Evolutionary conservation across 768 basidiomycete species (phyloP).

Genomic region (Russula foetens): DNA sequence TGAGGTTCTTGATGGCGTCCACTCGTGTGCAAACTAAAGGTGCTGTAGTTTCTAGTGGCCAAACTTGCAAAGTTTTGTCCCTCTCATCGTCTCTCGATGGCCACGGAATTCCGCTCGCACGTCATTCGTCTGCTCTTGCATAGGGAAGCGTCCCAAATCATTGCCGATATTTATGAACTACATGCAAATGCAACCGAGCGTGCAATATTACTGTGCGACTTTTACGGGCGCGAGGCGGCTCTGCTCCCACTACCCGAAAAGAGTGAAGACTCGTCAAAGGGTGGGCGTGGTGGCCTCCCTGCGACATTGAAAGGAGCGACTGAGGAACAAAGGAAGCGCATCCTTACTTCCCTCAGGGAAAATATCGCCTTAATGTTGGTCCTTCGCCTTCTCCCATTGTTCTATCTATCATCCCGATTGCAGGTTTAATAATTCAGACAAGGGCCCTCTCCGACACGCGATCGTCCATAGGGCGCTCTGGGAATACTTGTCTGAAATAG

Average conservation of each 20-base stretch:
- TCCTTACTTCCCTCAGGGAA: slow-evolving; percentile 62
- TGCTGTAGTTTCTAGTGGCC: slow-evolving; percentile 60
- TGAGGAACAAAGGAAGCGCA: slow-evolving; percentile 54
- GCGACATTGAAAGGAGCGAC: slow-evolving; percentile 61
- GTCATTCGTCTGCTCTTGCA: slow-evolving; percentile 76
- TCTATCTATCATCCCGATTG: background rate
- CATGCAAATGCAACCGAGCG: slow-evolving; percentile 83
- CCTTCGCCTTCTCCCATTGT: background rate
- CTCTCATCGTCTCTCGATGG: slow-evolving; percentile 62
- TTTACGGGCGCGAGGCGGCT: slow-evolving; percentile 83
- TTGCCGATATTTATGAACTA: slow-evolving; percentile 85
- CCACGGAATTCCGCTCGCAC: slow-evolving; percentile 69
- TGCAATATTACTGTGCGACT: slow-evolving; percentile 70
- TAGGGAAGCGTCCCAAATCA: slow-evolving; percentile 71
- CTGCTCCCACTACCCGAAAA: slow-evolving; percentile 47
- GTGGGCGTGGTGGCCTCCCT: slow-evolving; percentile 55
- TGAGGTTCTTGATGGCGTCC: slow-evolving; percentile 25
- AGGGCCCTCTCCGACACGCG: slow-evolving; percentile 78
- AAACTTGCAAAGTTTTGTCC: slow-evolving; percentile 77
- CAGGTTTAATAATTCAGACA: slow-evolving; percentile 89
- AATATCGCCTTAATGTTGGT: slow-evolving; percentile 69
- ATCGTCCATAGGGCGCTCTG: slow-evolving; percentile 82
- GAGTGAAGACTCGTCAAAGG: slow-evolving; percentile 54
- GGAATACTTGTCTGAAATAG: slow-evolving; percentile 71
- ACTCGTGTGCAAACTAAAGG: background rate